Conservation (phyloP, 768 basidiomycete species). For the Trametes cinnabarina region DNA sequence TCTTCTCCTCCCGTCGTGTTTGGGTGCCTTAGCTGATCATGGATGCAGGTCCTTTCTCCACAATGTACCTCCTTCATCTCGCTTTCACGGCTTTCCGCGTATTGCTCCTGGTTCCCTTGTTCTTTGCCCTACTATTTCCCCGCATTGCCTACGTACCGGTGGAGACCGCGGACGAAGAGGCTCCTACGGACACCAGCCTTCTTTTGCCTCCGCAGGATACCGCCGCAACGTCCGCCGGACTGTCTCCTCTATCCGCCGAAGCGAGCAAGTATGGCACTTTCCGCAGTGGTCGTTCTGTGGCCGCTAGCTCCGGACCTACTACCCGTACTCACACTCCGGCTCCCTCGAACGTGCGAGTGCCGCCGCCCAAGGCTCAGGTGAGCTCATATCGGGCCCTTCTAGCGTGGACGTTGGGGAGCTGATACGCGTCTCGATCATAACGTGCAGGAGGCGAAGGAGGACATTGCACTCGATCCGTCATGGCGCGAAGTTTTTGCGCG, state of each 20-base stretch:
- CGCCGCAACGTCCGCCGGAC: slow-evolving; percentile 48
- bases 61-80: slow-evolving; percentile 45
- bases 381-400: slow-evolving; percentile 4
- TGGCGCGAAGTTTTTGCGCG: slow-evolving; percentile 70
- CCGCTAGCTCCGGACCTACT: slow-evolving; percentile 51
- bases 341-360: slow-evolving; percentile 35
- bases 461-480: slow-evolving; percentile 60
- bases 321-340: slow-evolving; percentile 46
- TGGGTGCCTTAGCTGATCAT: too few species aligned
- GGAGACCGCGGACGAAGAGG: slow-evolving; percentile 35
- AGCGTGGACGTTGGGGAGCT: slow-evolving; percentile 5
- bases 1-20: neutral
- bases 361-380: slow-evolving; percentile 26
- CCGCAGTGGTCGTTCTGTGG: slow-evolving; percentile 46
- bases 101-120: slow-evolving; percentile 56
- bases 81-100: slow-evolving; percentile 64
- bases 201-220: slow-evolving; percentile 51
- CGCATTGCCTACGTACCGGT: slow-evolving; percentile 61
- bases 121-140: slow-evolving; percentile 62
- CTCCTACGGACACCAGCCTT: slow-evolving; percentile 49
- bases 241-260: slow-evolving; percentile 44
- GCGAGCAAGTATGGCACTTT: slow-evolving; percentile 77
- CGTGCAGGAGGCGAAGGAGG: slow-evolving; percentile 39
- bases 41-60: slow-evolving; percentile 31
- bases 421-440: slow-evolving; percentile 12